phyloP scores from a whole-genome alignment of 169 alveolate species.

The Eimeria sp. region DNA sequence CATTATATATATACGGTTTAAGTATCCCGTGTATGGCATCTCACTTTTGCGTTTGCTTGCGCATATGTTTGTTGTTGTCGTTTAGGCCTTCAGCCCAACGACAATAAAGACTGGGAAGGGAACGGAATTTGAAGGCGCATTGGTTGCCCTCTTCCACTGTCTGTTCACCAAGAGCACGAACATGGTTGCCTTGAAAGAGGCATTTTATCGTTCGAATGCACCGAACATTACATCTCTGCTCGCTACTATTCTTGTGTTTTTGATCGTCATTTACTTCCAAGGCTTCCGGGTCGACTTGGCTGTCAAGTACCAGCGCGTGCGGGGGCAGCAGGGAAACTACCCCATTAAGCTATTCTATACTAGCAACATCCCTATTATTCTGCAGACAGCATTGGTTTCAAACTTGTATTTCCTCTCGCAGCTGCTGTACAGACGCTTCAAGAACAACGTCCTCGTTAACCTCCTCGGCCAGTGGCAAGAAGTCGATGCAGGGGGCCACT shows the following conservation, averaged over 20 bases:
- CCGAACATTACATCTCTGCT: constrained; percentile 99
- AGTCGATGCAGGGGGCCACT: constrained; percentile 97
- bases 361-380: constrained; percentile 99
- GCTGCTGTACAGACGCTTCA: constrained; percentile 98
- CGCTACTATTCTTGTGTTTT: constrained; percentile 98
- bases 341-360: constrained; percentile 99
- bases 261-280: constrained; percentile 99
- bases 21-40: no score
- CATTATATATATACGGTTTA: no score
- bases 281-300: constrained; percentile 99
- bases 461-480: constrained; percentile 98
- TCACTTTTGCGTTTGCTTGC: background rate
- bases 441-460: constrained; percentile 96
- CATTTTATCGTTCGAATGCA: constrained; percentile 99
- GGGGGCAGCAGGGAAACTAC: constrained; percentile 99
- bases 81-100: constrained; percentile 98
- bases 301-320: constrained; percentile 96
- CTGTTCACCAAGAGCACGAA: constrained; percentile 97
- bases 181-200: constrained; percentile 95
- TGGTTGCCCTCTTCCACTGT: constrained; percentile 99
- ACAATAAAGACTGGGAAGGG: constrained; percentile 98
- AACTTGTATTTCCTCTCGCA: constrained; percentile 99
- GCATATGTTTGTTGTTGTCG: background rate
- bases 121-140: constrained; percentile 99
- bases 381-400: constrained; percentile 98